phyloP scores from a whole-genome alignment of 2,329 filamentous ascomycete species.

The Cladophialophora chaetospira region DNA sequence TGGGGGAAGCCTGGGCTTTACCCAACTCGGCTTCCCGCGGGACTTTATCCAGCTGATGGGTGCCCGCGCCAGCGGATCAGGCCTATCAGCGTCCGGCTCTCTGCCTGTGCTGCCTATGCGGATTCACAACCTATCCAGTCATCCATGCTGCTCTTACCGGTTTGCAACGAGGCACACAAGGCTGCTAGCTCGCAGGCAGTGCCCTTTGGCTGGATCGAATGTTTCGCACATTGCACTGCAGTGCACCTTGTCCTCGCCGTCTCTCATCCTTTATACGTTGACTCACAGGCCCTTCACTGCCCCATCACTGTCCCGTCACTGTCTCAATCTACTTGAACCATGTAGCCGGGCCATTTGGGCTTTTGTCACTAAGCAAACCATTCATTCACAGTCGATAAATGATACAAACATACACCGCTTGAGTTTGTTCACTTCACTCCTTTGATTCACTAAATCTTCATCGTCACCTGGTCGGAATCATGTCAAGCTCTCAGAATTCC shows the following conservation, averaged over 20 bases:
- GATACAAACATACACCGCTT: neutral
- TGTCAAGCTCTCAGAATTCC: conserved; percentile 30
- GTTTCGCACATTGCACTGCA: neutral
- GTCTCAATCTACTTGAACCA: neutral
- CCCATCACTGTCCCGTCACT: neutral
- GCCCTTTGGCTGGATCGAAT: neutral
- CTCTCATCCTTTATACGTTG: too few species aligned
- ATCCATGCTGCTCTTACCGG: neutral
- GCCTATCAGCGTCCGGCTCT: neutral
- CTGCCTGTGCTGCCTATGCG: conserved; percentile 1
- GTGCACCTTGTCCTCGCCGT: neutral
- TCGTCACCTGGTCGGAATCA: conserved; percentile 9
- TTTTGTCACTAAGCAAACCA: conserved; percentile 1
- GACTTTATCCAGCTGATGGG: neutral
- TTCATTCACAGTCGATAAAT: neutral
- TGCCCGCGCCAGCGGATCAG: neutral
- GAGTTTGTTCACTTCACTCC: neutral
- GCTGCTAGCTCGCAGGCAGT: conserved; percentile 5
- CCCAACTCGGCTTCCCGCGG: neutral
- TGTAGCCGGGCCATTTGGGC: neutral
- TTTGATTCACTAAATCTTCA: neutral
- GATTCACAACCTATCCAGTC: neutral
- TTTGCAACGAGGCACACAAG: conserved; percentile 4
- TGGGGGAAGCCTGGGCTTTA: neutral
- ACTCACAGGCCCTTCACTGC: neutral